Conservation (phyloP, 2,329 filamentous ascomycete species). For the Epichloe amarillans region DNA sequence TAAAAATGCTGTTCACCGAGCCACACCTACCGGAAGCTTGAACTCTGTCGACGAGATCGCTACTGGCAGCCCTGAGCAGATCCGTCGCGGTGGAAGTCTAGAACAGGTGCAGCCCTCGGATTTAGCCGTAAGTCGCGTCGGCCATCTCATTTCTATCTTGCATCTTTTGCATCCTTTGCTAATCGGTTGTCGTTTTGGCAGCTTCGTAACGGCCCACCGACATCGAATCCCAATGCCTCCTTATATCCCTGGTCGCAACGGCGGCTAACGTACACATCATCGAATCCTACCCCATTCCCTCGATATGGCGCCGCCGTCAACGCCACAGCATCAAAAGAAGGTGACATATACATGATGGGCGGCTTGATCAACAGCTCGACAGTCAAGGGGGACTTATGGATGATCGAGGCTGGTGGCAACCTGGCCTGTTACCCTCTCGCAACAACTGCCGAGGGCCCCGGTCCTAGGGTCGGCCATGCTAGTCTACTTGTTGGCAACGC, state of each 20-base stretch:
- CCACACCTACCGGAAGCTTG: constrained; percentile 65
- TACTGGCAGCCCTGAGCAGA: constrained; percentile 51
- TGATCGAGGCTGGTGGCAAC: constrained; percentile 81
- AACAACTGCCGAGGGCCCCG: constrained; percentile 86
- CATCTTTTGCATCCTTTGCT: background rate
- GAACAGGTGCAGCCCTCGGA: constrained; percentile 32
- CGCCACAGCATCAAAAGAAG: constrained; percentile 82
- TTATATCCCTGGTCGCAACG: constrained; percentile 95
- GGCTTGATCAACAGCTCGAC: constrained; percentile 89
- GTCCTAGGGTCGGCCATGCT: constrained; percentile 85
- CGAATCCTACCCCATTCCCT: constrained; percentile 78
- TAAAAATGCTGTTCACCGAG: constrained; percentile 41
- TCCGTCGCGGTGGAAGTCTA: constrained; percentile 38
- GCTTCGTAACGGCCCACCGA: constrained; percentile 40
- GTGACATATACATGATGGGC: constrained; percentile 95
- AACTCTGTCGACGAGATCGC: constrained; percentile 52
- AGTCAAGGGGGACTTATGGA: constrained; percentile 90
- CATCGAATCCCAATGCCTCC: constrained; percentile 53
- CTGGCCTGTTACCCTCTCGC: constrained; percentile 85
- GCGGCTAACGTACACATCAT: constrained; percentile 70
- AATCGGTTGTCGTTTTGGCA: constrained; percentile 16
- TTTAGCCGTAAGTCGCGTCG: constrained; percentile 26
- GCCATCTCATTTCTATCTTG: background rate
- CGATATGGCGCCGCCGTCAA: constrained; percentile 97
- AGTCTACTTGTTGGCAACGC: constrained; percentile 94